phyloP scores from a whole-genome alignment of 2,329 filamentous ascomycete species.

The Fusarium xylarioides region DNA sequence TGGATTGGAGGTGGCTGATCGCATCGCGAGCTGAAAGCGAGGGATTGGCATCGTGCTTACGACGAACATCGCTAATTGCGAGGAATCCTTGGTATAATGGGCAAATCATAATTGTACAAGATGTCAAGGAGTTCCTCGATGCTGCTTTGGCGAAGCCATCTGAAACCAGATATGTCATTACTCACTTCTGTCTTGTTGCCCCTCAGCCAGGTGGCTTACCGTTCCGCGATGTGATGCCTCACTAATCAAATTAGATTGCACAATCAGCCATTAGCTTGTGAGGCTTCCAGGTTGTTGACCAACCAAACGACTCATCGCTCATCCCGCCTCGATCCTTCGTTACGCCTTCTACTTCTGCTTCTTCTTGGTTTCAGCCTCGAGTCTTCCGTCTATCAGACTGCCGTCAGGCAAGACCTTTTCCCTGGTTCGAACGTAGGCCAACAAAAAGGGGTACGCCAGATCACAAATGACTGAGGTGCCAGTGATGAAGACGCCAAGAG shows the following conservation, averaged over 20 bases:
- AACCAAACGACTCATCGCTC: neutral
- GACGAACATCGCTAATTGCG: neutral
- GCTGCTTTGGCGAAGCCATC: neutral
- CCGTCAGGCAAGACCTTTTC: constrained; percentile 52
- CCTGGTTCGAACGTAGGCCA: constrained; percentile 51
- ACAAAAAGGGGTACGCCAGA: constrained; percentile 54
- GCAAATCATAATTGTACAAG: neutral
- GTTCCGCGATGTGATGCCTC: neutral
- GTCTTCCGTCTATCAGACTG: constrained; percentile 43
- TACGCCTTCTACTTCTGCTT: constrained; percentile 27
- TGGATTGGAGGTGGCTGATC: neutral
- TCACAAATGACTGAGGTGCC: constrained; percentile 54
- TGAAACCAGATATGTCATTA: constrained; percentile 4
- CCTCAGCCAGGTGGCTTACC: neutral
- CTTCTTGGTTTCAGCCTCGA: constrained; percentile 20
- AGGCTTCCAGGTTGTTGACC: neutral
- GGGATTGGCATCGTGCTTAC: neutral
- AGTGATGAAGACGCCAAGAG: constrained; percentile 54
- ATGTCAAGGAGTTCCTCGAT: neutral
- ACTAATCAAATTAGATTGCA: neutral
- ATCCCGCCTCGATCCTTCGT: neutral
- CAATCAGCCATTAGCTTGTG: neutral
- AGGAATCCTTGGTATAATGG: neutral
- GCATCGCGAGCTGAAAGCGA: neutral
- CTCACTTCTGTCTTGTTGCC: constrained; percentile 1